Percentiles rank a stretch among this genome's conserved stretches.
These are phyloP conservation scores for Ogataea salicorniae DNA, from an alignment of 805 yeast species.

Conservation along the genomic window DNA sequence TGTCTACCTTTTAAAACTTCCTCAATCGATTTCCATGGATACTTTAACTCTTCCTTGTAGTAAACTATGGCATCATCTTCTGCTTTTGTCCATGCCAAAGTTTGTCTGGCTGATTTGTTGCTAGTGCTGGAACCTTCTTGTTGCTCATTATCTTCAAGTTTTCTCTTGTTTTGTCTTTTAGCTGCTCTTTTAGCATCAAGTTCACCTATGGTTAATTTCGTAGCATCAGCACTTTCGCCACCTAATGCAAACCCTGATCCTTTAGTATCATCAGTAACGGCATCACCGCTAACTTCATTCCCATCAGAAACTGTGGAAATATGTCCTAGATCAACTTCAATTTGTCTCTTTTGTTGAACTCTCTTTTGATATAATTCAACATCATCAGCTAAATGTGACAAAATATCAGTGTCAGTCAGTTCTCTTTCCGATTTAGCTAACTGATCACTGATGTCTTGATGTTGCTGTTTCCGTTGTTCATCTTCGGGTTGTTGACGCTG, in stretches of 20 bases:
- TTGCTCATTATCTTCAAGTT: background rate
- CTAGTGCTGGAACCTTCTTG: background rate
- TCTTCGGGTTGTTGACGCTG: background rate
- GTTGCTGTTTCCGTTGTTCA: background rate
- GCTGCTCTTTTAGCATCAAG: background rate
- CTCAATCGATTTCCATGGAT: conserved; percentile 37
- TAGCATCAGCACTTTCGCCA: too few species aligned
- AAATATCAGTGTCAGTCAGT: conserved; percentile 6
- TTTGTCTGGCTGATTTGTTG: conserved; percentile 1
- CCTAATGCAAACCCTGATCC: too few species aligned
- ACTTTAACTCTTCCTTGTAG: conserved; percentile 32
- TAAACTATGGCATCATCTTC: conserved; percentile 34
- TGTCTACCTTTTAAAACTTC: conserved; percentile 28
- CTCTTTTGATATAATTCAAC: conserved; percentile 27
- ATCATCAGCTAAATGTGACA: conserved; percentile 24
- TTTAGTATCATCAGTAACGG: background rate
- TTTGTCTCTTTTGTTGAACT: conserved; percentile 21
- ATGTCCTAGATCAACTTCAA: conserved; percentile 5
- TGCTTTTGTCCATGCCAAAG: conserved; percentile 28
- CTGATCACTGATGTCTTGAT: too few species aligned
- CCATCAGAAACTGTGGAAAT: too few species aligned
- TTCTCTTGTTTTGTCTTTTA: conserved; percentile 1
- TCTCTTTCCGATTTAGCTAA: too few species aligned
- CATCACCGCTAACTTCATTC: too few species aligned
- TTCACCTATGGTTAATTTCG: too few species aligned